Percentiles rank a stretch among this genome's conserved stretches.
phyloP scores from a whole-genome alignment of 2,329 filamentous ascomycete genomes.

The Phialemoniopsis sp. region DNA sequence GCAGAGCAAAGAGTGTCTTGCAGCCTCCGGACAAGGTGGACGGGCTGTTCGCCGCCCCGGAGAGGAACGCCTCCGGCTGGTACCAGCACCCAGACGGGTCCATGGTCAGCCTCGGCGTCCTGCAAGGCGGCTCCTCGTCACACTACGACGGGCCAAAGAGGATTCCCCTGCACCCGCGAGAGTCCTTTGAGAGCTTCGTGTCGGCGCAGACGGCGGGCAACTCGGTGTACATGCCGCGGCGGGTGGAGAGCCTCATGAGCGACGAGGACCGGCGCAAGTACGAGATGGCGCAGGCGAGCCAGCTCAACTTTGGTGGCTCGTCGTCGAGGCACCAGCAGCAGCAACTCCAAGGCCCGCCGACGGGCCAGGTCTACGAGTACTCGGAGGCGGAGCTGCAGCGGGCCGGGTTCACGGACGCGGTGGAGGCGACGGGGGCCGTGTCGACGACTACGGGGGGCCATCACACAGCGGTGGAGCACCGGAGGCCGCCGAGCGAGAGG shows the following conservation, averaged over 20 bases:
- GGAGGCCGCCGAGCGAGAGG: conserved; percentile 16
- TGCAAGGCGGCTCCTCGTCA: conserved; percentile 12
- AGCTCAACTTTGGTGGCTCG: conserved; percentile 29
- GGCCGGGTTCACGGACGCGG: conserved; percentile 33
- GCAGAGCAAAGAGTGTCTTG: conserved; percentile 52
- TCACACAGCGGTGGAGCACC: conserved; percentile 10
- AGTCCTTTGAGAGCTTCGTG: conserved; percentile 64
- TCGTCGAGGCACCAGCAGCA: conserved; percentile 15
- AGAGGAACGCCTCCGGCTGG: conserved; percentile 62
- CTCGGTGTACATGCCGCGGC: conserved; percentile 62
- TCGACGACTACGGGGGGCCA: conserved; percentile 4
- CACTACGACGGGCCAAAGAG: conserved; percentile 29
- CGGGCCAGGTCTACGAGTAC: conserved; percentile 45
- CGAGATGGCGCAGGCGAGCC: conserved; percentile 60
- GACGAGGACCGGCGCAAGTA: conserved; percentile 75
- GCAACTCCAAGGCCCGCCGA: conserved; percentile 27
- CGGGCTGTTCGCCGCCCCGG: conserved; percentile 72
- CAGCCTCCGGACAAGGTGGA: conserved; percentile 72
- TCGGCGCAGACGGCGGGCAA: conserved; percentile 53
- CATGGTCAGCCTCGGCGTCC: conserved; percentile 46
- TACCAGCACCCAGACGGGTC: conserved; percentile 69
- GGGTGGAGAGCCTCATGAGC: conserved; percentile 73
- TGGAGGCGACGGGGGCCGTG: conserved; percentile 20
- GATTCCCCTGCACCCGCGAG: conserved; percentile 46
- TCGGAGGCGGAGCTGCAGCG: conserved; percentile 37